A percentile compares a stretch with the other conserved stretches of the same genome.
Conservation (phyloP, 176 grass and related monocot species). For the Alloteropsis semialata region DNA sequence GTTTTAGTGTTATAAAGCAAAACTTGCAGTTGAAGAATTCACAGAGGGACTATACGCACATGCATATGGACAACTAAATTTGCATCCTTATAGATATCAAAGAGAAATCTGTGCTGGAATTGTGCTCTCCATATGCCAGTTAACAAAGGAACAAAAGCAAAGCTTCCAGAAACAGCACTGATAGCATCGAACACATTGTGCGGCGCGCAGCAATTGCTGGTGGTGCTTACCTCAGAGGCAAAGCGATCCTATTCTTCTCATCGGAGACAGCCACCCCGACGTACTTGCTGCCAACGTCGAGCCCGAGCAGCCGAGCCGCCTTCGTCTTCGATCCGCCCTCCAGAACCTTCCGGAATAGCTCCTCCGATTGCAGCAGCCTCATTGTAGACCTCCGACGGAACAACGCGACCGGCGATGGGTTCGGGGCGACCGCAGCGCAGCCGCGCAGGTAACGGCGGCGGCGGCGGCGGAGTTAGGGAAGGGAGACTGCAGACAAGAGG, state of each 20-base stretch:
- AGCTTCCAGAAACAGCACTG: neutral
- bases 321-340: slow-evolving; percentile 20
- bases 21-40: neutral
- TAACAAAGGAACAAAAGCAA: neutral
- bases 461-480: neutral
- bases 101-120: neutral
- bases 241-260: slow-evolving; percentile 51
- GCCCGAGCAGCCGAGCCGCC: slow-evolving; percentile 55
- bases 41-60: neutral
- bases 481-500: neutral
- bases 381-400: slow-evolving; percentile 26
- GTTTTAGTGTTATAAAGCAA: neutral
- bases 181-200: neutral
- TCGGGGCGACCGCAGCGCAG: neutral
- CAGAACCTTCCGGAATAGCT: slow-evolving; percentile 65
- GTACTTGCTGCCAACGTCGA: slow-evolving; percentile 87
- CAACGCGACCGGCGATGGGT: neutral
- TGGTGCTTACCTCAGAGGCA: slow-evolving; percentile 61
- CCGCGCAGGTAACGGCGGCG: neutral
- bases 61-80: neutral
- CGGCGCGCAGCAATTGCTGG: neutral
- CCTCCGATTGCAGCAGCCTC: slow-evolving; percentile 61
- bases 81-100: neutral
- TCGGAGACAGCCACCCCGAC: slow-evolving; percentile 80
- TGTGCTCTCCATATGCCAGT: neutral